Base-by-base conservation (phyloP, 345 rosid genomes). In the Durio zibethinus region DNA sequence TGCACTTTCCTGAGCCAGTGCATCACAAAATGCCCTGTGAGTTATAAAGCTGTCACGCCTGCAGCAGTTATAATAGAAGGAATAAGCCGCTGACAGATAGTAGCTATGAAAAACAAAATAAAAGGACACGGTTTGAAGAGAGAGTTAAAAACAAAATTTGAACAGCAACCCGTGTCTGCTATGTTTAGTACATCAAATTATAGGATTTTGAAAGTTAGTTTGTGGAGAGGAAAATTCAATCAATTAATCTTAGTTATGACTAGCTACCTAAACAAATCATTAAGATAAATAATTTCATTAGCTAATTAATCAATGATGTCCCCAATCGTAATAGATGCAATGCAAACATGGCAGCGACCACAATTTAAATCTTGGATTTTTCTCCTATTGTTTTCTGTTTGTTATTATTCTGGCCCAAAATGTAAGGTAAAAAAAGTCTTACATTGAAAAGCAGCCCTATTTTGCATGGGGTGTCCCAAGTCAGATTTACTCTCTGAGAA, bases 31-130 rank as follows among this genome's bases (percentile, higher is more conserved):
- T 54, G 98, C 97, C 75, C 97, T 86, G 76, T 93, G 98, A 4
- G 98, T 91, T 73, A 91, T 90, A 76, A 91, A 93, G 76, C 98
- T 93, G 80, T 93, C 94, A 25, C 98, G 89, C 88, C 98, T 93
- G 83, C 83, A 75, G 83, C 25, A 76, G 62, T 70, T 47, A 29
- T 9, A 70, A 48, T 20, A 20, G 35, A 72, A 73, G 78, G 73
- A 78, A 79, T 42, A 4, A 66, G 3, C 72, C 1, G n/a, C 6
- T 43, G 29, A 43, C 16, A n/a, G n/a, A n/a, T n/a, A n/a, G n/a
- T n/a, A n/a, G n/a, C n/a, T n/a, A n/a, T n/a, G n/a, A n/a, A n/a
- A n/a, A n/a, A n/a, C n/a, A n/a, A n/a, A n/a, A n/a, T n/a, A n/a
- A 21, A 67, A 67, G 76, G 80, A 73, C 80, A 80, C 62, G 73